phyloP scores from a whole-genome alignment of 257 asterid genomes.

The Solanum lignicaule region DNA sequence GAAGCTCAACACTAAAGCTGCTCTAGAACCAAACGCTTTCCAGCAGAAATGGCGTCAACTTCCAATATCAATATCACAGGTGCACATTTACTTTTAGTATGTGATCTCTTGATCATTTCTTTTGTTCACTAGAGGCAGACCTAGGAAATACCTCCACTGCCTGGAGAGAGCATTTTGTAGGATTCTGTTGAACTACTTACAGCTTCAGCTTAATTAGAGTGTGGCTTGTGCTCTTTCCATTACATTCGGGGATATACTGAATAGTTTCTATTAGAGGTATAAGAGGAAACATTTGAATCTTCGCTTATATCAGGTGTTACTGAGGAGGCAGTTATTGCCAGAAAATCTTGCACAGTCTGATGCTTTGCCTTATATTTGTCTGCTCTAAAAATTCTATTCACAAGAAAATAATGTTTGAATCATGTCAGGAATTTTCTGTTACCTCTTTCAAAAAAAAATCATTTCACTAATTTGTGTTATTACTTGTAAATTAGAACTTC shows the following conservation, averaged over 20 bases:
- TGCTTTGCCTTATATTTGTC: neutral
- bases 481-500: neutral
- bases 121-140: neutral
- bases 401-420: neutral
- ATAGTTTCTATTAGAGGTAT: neutral
- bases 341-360: neutral
- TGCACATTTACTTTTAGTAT: slow-evolving; percentile 5
- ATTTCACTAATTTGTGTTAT: neutral
- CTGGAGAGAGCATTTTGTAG: neutral
- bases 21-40: slow-evolving; percentile 55
- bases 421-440: neutral
- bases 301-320: neutral
- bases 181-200: neutral
- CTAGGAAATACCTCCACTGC: neutral
- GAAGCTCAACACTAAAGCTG: slow-evolving; percentile 67
- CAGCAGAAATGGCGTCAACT: slow-evolving; percentile 98
- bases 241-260: neutral
- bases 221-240: neutral
- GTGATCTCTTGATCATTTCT: neutral
- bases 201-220: neutral
- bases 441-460: neutral
- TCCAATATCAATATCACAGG: slow-evolving; percentile 65
- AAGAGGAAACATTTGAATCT: neutral
- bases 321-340: neutral
- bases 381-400: neutral